A percentile compares a stretch with the other conserved stretches of the same genome.
These are phyloP conservation scores for Kwoniella sp. DNA, from an alignment of 768 basidiomycete genomes.

Conservation along the genomic window DNA sequence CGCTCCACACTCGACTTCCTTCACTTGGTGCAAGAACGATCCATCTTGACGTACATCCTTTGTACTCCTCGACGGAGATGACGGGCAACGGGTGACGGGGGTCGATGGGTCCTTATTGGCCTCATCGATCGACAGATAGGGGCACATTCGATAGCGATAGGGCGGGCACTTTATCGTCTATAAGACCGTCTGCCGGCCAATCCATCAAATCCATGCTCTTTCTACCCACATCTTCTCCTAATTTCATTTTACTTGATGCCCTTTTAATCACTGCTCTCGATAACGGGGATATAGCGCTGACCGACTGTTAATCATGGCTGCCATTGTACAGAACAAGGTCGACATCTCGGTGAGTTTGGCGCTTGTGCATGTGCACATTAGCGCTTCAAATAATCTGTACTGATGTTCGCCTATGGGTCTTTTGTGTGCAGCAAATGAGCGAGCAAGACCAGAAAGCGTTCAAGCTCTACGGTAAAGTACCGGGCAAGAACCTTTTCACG, in stretches of 20 bases:
- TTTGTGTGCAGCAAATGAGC: slow-evolving; percentile 65
- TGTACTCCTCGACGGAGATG: slow-evolving; percentile 1
- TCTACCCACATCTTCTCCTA: background rate
- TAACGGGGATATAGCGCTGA: background rate
- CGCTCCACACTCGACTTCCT: background rate
- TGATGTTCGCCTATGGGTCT: background rate
- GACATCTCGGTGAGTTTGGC: slow-evolving; percentile 76
- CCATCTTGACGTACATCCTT: slow-evolving; percentile 21
- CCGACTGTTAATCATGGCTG: background rate
- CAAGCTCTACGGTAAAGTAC: slow-evolving; percentile 89
- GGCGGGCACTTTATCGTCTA: background rate
- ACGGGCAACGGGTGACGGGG: background rate
- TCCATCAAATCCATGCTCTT: background rate
- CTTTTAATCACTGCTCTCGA: background rate
- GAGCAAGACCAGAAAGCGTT: slow-evolving; percentile 93
- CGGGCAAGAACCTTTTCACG: slow-evolving; percentile 88
- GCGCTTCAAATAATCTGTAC: no score
- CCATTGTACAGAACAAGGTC: slow-evolving; percentile 72
- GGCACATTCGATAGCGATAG: background rate
- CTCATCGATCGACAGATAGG: background rate
- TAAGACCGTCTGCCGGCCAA: background rate
- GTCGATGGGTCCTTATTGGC: background rate
- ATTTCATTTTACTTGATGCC: background rate
- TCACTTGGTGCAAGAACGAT: background rate
- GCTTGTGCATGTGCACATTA: background rate